Conservation (phyloP, 2,329 filamentous ascomycete species). For the Biscogniauxia marginata region DNA sequence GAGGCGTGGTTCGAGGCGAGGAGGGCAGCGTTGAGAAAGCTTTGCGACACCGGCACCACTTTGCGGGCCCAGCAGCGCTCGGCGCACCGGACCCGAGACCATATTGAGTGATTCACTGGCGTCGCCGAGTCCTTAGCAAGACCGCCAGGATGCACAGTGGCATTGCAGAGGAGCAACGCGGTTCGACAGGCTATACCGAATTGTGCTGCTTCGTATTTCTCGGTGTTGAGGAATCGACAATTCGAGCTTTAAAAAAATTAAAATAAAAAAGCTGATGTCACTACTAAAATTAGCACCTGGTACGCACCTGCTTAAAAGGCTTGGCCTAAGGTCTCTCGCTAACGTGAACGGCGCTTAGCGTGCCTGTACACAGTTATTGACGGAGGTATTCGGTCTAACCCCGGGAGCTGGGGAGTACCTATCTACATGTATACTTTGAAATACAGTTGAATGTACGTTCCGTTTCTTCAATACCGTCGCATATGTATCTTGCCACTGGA, state of each 20-base stretch:
- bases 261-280: not conserved
- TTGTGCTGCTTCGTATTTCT: not conserved
- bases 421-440: no score
- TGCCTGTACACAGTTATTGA: no score
- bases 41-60: slow-evolving; percentile 37
- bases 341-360: no score
- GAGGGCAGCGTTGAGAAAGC: slow-evolving; percentile 16
- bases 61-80: slow-evolving; percentile 35
- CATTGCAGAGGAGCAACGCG: not conserved
- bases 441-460: no score
- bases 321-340: no score
- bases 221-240: not conserved
- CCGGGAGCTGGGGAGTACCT: no score
- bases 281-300: not conserved
- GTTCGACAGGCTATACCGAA: not conserved
- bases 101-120: slow-evolving; percentile 5
- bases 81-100: slow-evolving; percentile 16
- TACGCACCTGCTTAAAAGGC: no score
- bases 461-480: no score
- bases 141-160: not conserved
- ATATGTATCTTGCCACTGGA: no score
- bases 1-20: slow-evolving; percentile 9
- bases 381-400: no score
- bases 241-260: not conserved
- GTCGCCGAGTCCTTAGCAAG: not conserved